Base-by-base conservation (phyloP, 345 rosid species). In the Tarenaya hassleriana region DNA sequence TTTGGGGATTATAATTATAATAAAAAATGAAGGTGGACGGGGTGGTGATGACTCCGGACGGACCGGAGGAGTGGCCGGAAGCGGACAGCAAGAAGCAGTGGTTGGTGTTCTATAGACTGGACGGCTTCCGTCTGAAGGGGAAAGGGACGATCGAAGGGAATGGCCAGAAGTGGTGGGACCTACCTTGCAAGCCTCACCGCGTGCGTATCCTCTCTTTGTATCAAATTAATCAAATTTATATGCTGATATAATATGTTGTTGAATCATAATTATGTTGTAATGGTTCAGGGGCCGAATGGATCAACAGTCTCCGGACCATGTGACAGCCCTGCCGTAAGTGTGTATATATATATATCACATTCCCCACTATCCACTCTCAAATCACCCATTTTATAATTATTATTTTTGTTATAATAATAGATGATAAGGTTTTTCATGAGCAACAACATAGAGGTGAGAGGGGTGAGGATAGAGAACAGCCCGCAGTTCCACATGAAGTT, bases 131-230 rank as follows among this genome's bases (percentile, higher is more conserved):
- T 16, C 71, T 92, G 66, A 66, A 83, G 0, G 98, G 97, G 5
- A 67, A 61, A 41, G 97, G 98, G 34, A 80, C 88, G 59, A 73
- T 92, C 18, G 95, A 92, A 78, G 98, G 98, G 39, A 92, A 92
- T 47, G 98, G 97, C 42, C 87, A 77, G 69, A 73, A 83, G 45
- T 92, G 98, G 98, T 92, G 98, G 98, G 94, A 92, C 32, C 78
- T 92, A 40, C 98, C 98, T 52, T 88, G 98, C 83, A 92, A 92
- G 57, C 98, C 98, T 14, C 97, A 88, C 69, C 64, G 94, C 83
- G 98, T 92, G 85, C 34, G 13, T 57, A 18, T 39, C 13, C 2
- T 18, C 6, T 42, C 20, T 20, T 34, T 16, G 16, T n/a, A n/a
- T n/a, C n/a, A n/a, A n/a, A n/a, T n/a, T n/a, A n/a, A n/a, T n/a